These are phyloP conservation scores for Phlegmacium glaucopus DNA, from an alignment of 768 basidiomycete species.

Conservation along the genomic window DNA sequence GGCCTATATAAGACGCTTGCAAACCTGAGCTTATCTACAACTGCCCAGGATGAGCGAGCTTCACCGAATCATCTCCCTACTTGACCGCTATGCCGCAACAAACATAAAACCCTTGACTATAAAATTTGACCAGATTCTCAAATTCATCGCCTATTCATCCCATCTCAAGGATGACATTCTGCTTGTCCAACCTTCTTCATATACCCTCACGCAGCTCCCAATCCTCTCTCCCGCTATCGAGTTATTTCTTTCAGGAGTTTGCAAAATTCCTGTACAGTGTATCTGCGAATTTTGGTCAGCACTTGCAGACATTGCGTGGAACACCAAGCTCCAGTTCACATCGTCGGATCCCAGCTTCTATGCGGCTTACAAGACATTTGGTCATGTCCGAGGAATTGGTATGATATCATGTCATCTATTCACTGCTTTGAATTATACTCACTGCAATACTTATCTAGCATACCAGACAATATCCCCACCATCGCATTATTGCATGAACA, in stretches of 20 bases:
- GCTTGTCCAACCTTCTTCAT: constrained; percentile 1
- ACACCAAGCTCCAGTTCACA: neutral
- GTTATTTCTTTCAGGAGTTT: constrained; percentile 3
- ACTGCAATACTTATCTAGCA: neutral
- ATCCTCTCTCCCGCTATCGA: constrained; percentile 1
- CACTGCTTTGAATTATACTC: neutral
- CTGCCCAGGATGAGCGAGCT: constrained; percentile 1
- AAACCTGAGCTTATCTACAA: too few relatives aligned
- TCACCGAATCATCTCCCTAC: neutral
- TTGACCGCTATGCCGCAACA: neutral
- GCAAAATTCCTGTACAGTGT: neutral
- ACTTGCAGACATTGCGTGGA: neutral
- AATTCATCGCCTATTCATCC: constrained; percentile 4
- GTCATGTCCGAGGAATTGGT: neutral
- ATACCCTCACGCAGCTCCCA: neutral
- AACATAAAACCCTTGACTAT: neutral
- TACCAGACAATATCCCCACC: neutral
- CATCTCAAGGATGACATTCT: constrained; percentile 3
- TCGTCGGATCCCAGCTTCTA: neutral
- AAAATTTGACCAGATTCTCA: constrained; percentile 1
- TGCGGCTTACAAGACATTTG: constrained; percentile 4
- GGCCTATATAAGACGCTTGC: too few relatives aligned
- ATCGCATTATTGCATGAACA: neutral
- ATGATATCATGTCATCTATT: neutral
- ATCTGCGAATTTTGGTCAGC: neutral